A percentile compares a stretch with the other conserved stretches of the same genome.
Conservation (phyloP, 352 stramenopile genomes). For the Globisporangium spinosum region DNA sequence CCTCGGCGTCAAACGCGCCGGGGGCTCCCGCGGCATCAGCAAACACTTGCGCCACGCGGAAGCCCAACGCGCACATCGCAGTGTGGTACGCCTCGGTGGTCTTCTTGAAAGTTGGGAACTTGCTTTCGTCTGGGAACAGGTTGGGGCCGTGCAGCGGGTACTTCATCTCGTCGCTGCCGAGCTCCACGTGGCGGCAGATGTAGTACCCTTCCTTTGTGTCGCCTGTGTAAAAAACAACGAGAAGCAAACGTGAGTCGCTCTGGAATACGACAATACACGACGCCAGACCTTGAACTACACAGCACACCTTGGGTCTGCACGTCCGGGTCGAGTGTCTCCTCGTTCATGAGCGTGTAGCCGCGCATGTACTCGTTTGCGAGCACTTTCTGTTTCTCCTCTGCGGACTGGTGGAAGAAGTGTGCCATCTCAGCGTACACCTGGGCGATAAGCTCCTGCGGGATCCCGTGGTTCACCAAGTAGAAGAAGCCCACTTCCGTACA, state of each 20-base stretch:
- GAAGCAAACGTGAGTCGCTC: not conserved
- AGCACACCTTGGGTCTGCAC: constrained; percentile 33
- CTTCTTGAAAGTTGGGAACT: constrained; percentile 43
- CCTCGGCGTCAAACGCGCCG: constrained; percentile 40
- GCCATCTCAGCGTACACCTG: constrained; percentile 61
- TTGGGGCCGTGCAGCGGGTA: constrained; percentile 63
- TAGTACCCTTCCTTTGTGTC: constrained; percentile 81
- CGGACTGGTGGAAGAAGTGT: constrained; percentile 50
- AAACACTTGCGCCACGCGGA: constrained; percentile 51
- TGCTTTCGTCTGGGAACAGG: constrained; percentile 43
- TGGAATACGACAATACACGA: not conserved
- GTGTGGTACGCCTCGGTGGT: constrained; percentile 52
- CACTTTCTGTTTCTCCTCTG: constrained; percentile 51
- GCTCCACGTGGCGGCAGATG: constrained; percentile 61
- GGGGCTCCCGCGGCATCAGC: constrained; percentile 46
- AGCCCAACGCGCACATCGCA: constrained; percentile 47
- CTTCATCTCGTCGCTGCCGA: constrained; percentile 51
- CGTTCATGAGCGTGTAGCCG: constrained; percentile 68
- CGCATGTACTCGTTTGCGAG: constrained; percentile 70
- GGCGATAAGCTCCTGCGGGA: constrained; percentile 28
- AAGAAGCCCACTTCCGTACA: constrained; percentile 69
- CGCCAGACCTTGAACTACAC: not conserved
- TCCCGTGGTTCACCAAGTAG: constrained; percentile 57
- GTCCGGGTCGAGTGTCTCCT: constrained; percentile 63
- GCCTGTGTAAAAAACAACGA: constrained; percentile 18